phyloP scores from a whole-genome alignment of 2,329 filamentous ascomycete species.

The Cladosporium austrohemisphaericum region DNA sequence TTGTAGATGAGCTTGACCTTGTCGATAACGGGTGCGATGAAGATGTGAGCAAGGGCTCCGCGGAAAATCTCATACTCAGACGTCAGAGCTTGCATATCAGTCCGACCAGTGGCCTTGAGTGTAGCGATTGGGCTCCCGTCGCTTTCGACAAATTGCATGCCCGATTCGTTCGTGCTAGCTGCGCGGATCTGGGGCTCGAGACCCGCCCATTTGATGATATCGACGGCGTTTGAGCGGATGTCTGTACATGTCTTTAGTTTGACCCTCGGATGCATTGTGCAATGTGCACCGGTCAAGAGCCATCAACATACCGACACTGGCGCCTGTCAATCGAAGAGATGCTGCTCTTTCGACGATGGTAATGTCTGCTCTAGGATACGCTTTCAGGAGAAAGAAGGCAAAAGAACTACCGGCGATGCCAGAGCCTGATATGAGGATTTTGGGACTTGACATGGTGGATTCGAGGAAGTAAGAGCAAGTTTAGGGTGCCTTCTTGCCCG shows the following conservation, averaged over 20 bases:
- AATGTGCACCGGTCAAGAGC: too few species aligned
- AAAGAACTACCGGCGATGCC: conserved; percentile 39
- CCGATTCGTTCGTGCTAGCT: conserved; percentile 38
- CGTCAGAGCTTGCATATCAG: conserved; percentile 33
- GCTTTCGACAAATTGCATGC: conserved; percentile 38
- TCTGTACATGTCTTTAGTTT: conserved; percentile 26
- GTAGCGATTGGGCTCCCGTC: conserved; percentile 22
- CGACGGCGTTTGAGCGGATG: conserved; percentile 41
- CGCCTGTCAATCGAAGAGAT: conserved; percentile 38
- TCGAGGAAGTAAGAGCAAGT: too few species aligned
- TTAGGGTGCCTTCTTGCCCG: too few species aligned
- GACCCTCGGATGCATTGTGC: too few species aligned
- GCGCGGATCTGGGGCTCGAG: conserved; percentile 36
- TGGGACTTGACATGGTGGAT: conserved; percentile 17
- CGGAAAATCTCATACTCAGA: conserved; percentile 39
- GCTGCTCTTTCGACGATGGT: conserved; percentile 45
- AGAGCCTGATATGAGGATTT: conserved; percentile 37
- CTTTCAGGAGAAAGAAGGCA: conserved; percentile 33
- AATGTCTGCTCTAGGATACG: conserved; percentile 32
- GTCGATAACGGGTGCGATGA: conserved; percentile 24
- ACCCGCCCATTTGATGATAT: conserved; percentile 40
- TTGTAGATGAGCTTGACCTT: conserved; percentile 31
- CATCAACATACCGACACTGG: conserved; percentile 32
- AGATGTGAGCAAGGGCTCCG: conserved; percentile 34
- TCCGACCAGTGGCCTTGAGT: conserved; percentile 26